Conservation (phyloP, 208 protist species). For the Sergeia podlipaevii region DNA sequence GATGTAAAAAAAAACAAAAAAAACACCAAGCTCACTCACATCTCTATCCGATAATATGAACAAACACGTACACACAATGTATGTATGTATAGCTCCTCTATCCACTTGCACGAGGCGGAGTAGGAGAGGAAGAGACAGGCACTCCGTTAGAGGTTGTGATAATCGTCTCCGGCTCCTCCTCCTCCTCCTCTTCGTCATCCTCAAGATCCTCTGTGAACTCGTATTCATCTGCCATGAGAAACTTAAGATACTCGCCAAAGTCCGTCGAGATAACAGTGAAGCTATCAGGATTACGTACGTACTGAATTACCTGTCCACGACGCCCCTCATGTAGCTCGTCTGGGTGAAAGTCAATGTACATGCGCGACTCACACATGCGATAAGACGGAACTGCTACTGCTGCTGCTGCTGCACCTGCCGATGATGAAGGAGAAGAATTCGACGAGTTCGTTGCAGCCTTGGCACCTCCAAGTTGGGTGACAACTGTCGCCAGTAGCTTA, state of each 20-base stretch:
- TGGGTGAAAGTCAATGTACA: slow-evolving; percentile 52
- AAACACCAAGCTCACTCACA: too few relatives aligned
- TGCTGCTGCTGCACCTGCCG: slow-evolving; percentile 1
- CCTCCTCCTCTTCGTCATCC: slow-evolving; percentile 42
- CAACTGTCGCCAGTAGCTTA: too few relatives aligned
- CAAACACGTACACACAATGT: too few relatives aligned
- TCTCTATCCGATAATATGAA: too few relatives aligned
- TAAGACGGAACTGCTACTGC: not conserved
- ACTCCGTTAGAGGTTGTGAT: too few relatives aligned
- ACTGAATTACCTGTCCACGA: slow-evolving; percentile 47
- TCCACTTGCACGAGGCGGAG: too few relatives aligned
- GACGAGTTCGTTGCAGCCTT: too few relatives aligned
- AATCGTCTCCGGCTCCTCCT: slow-evolving; percentile 17
- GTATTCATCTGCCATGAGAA: slow-evolving; percentile 52
- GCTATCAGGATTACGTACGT: slow-evolving; percentile 29
- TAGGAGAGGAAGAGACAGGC: too few relatives aligned
- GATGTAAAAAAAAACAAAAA: too few relatives aligned
- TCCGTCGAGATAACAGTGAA: slow-evolving; percentile 45
- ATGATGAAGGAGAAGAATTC: not conserved
- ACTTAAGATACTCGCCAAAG: slow-evolving; percentile 57
- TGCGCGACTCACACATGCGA: slow-evolving; percentile 22
- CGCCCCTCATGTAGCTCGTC: slow-evolving; percentile 16
- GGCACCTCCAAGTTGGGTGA: too few relatives aligned
- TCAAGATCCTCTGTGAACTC: slow-evolving; percentile 59
- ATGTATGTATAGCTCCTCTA: too few relatives aligned